Conservation (phyloP, 164 flowering plant genomes). For the Magnolia sinica region DNA sequence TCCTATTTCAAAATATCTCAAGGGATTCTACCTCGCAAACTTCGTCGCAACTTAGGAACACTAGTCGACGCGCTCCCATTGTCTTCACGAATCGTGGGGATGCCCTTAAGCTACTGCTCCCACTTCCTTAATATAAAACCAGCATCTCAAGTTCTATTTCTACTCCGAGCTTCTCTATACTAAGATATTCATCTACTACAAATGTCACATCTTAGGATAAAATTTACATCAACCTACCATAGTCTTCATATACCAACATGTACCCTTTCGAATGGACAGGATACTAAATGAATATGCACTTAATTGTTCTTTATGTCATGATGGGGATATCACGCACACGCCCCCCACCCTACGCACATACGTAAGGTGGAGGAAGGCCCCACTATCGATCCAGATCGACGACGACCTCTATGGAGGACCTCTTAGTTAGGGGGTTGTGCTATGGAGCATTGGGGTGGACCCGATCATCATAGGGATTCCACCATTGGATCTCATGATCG, state of each 20-base stretch:
- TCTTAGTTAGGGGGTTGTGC: too few species aligned
- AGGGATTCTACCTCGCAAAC: background rate
- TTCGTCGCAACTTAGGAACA: background rate
- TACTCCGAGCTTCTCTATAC: background rate
- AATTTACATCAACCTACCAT: background rate
- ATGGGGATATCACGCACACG: too few species aligned
- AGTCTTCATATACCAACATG: background rate
- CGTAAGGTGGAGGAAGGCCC: too few species aligned
- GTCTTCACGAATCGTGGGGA: background rate
- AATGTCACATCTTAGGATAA: background rate
- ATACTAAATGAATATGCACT: background rate
- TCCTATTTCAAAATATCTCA: background rate
- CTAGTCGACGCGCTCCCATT: background rate
- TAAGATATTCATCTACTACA: background rate
- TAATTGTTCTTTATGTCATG: background rate
- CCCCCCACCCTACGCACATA: too few species aligned
- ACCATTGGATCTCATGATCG: too few species aligned
- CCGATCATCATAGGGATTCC: too few species aligned
- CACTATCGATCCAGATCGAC: too few species aligned
- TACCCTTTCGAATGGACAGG: background rate
- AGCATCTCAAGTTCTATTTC: background rate
- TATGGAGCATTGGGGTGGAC: too few species aligned
- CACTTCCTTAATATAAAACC: background rate
- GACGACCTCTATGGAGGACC: too few species aligned
- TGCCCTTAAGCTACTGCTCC: background rate